Evolutionary conservation across 345 rosid species (phyloP).

Genomic region (Erucastrum elatum): DNA sequence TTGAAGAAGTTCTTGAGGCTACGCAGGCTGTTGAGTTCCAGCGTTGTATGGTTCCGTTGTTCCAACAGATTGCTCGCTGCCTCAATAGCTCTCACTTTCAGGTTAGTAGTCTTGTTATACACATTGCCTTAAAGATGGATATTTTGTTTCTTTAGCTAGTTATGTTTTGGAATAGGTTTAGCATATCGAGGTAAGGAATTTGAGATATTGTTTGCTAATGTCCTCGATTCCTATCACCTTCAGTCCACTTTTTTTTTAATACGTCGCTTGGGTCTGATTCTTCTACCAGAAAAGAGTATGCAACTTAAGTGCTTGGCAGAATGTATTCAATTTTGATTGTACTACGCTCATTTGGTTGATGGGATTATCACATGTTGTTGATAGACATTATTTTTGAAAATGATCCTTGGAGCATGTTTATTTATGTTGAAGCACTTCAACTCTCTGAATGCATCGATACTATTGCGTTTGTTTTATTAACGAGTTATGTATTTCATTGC

Average conservation of each 20-base stretch:
- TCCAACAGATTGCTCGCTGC: not conserved
- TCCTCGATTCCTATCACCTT: slow-evolving; percentile 18
- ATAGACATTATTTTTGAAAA: not conserved
- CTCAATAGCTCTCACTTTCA: not conserved
- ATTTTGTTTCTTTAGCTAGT: not conserved
- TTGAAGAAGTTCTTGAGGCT: not conserved
- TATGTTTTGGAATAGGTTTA: not conserved
- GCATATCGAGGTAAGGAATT: not conserved
- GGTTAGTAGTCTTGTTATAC: slow-evolving; percentile 33
- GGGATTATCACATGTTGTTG: not conserved
- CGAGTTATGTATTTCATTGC: not conserved
- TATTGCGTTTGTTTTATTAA: slow-evolving; percentile 1
- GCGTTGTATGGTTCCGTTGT: not conserved
- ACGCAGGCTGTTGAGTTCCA: not conserved
- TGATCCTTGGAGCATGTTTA: not conserved
- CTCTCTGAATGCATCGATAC: not conserved
- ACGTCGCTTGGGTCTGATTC: not conserved
- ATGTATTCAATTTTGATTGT: not conserved
- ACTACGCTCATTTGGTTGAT: slow-evolving; percentile 9
- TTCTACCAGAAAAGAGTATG: slow-evolving; percentile 9
- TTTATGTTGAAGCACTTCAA: not conserved
- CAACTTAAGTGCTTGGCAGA: not conserved
- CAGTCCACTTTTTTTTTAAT: not conserved
- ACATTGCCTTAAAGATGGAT: not conserved
- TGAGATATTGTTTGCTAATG: not conserved